Conservation (phyloP, 2,329 filamentous ascomycete genomes). For the Coniochaeta sp. region DNA sequence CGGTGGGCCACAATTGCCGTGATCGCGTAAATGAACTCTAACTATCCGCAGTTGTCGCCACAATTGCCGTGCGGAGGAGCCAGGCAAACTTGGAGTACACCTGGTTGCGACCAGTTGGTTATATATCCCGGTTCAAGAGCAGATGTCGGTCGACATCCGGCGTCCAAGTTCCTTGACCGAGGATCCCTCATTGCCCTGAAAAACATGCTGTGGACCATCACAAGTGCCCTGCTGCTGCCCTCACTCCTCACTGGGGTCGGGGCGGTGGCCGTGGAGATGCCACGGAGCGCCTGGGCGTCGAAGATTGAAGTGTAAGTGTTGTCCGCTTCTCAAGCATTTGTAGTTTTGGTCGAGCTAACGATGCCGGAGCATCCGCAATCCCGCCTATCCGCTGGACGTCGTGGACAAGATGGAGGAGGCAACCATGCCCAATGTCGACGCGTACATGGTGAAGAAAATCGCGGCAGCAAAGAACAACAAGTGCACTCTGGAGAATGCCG, state of each 20-base stretch:
- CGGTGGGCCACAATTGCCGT: not conserved
- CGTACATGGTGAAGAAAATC: slow-evolving; percentile 18
- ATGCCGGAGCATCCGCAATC: slow-evolving; percentile 15
- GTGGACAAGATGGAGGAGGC: slow-evolving; percentile 19
- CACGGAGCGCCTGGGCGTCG: slow-evolving; percentile 4
- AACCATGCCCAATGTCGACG: slow-evolving; percentile 20
- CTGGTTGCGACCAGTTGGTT: not conserved
- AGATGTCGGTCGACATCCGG: not conserved
- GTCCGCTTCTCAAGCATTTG: not conserved
- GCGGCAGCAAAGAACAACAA: slow-evolving; percentile 17
- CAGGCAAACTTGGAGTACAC: not conserved
- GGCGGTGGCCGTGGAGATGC: not conserved
- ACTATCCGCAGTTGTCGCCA: not conserved
- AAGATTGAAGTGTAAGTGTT: slow-evolving; percentile 7
- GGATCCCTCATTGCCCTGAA: not conserved
- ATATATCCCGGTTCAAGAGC: not conserved
- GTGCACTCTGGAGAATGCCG: slow-evolving; percentile 20
- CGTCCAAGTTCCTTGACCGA: not conserved
- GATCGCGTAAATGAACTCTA: not conserved
- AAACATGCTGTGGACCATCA: not conserved
- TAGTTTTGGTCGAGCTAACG: not conserved
- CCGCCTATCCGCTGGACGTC: slow-evolving; percentile 17
- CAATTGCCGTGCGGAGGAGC: not conserved
- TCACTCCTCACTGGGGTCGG: slow-evolving; percentile 3
- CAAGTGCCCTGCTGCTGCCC: not conserved